Evolutionary conservation across 2,329 filamentous ascomycete genomes (phyloP).

Genomic region (Penicillium sp.): DNA sequence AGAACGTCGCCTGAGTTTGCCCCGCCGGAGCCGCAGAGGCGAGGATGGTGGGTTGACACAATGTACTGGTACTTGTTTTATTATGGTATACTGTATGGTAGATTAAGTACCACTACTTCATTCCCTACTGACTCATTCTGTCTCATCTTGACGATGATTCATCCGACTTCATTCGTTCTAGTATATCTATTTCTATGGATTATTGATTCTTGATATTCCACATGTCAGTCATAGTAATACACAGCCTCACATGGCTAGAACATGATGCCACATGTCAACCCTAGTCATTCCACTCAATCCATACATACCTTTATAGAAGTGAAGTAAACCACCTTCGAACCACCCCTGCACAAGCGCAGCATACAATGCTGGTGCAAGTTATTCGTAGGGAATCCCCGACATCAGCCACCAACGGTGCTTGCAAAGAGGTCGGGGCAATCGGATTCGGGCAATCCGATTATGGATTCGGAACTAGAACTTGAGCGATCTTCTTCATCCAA

Average conservation of each 20-base stretch:
- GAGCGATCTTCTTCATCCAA: too few species aligned
- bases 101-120: slow-evolving; percentile 5
- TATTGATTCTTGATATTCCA: background rate
- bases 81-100: background rate
- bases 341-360: too few species aligned
- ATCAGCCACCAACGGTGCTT: too few species aligned
- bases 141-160: slow-evolving; percentile 22
- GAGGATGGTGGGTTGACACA: slow-evolving; percentile 1
- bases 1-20: slow-evolving; percentile 1
- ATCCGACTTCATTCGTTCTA: background rate
- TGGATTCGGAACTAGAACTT: too few species aligned
- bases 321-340: too few species aligned
- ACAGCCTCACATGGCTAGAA: background rate
- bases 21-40: slow-evolving; percentile 18
- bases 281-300: background rate
- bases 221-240: background rate
- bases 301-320: background rate
- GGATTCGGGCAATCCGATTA: too few species aligned
- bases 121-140: slow-evolving; percentile 24
- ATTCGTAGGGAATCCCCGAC: too few species aligned
- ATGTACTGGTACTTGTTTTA: slow-evolving; percentile 8
- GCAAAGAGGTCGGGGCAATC: too few species aligned
- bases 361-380: too few species aligned
- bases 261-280: background rate
- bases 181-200: background rate